Base-by-base conservation (phyloP, 1,139 yeast genomes). In the Pichia sp. region DNA sequence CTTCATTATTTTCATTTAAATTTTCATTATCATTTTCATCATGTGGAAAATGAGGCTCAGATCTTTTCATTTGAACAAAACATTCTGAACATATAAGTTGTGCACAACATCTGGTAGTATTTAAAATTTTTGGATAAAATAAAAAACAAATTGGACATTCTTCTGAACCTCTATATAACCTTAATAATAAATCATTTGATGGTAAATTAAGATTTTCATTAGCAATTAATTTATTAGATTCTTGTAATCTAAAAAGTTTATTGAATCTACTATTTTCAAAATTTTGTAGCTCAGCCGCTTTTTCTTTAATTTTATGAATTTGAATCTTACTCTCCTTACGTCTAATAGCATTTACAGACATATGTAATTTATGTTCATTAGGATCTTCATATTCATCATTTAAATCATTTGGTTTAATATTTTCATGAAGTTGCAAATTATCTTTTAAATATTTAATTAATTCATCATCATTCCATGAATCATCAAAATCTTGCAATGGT, bases 131-230 rank as follows among this genome's bases (percentile, higher is more conserved):
- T 1, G 98, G 98, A 60, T 83, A 87, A 60, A 75, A 87, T 24
- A 92, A 72, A 62, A 92, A 92, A 61, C 98, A 92, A 53, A 92
- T 92, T 10, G 98, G 97, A 62, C 98, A 92, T 59, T 92, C 98
- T 29, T 73, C 66, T 2, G 87, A 78, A 45, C 76, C 68, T 42
- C 77, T 67, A 65, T 90, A 90, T 25, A 90, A 65, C 43, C 66
- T 58, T 32, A 75, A 59, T 43, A 73, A 58, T 35, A 73, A 55
- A 44, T 71, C 71, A 43, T 65, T 65, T 16, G 72, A 70, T 1
- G 76, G 69, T 2, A 70, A 54, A 42, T 65, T 40, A 30, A 56
- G 54, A 38, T 54, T 56, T 7, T 46, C 51, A 48, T 44, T 53
- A 35, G 55, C 52, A 23, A 53, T 50, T 16, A 16, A 16, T 40